Conservation (phyloP, 2,329 filamentous ascomycete genomes). For the Ophiostoma himal-ulmi region DNA sequence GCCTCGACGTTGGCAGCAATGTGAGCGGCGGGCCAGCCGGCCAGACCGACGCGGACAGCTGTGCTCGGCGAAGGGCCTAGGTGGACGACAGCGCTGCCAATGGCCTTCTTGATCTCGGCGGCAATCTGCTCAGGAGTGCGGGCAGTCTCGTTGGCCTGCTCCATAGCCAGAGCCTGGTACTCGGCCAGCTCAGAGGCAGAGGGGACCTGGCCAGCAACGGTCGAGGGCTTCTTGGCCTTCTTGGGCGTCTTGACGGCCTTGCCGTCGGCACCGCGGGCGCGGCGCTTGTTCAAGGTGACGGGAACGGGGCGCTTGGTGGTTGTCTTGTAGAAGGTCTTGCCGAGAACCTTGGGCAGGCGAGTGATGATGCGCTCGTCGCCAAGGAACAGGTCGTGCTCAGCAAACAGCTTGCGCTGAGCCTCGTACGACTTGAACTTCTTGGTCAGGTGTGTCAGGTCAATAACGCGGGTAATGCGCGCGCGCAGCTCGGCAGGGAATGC, state of each 20-base stretch:
- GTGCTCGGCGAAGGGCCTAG: conserved; percentile 74
- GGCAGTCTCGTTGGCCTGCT: conserved; percentile 33
- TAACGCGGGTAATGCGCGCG: conserved; percentile 65
- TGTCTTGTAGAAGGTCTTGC: conserved; percentile 87
- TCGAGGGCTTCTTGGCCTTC: conserved; percentile 46
- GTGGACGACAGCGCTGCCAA: conserved; percentile 72
- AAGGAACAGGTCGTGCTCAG: conserved; percentile 88
- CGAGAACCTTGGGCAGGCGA: conserved; percentile 68
- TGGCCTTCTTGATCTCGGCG: conserved; percentile 71
- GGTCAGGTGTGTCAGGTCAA: conserved; percentile 73
- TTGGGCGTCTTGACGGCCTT: conserved; percentile 49
- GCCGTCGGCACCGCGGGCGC: conserved; percentile 55
- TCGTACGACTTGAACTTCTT: conserved; percentile 87
- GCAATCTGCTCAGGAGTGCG: conserved; percentile 62
- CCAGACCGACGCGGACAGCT: conserved; percentile 70
- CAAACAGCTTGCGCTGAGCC: conserved; percentile 71
- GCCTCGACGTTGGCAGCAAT: conserved; percentile 74
- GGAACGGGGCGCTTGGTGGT: conserved; percentile 82
- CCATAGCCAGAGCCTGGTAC: conserved; percentile 66
- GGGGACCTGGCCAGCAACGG: conserved; percentile 61
- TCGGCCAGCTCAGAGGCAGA: conserved; percentile 77
- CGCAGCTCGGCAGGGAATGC: conserved; percentile 63
- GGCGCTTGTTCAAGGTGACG: conserved; percentile 59
- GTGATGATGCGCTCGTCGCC: conserved; percentile 81
- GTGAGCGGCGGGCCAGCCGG: conserved; percentile 67